These are phyloP conservation scores for Pilasporangium apinafurcum DNA, from an alignment of 352 stramenopile genomes.

Conservation along the genomic window DNA sequence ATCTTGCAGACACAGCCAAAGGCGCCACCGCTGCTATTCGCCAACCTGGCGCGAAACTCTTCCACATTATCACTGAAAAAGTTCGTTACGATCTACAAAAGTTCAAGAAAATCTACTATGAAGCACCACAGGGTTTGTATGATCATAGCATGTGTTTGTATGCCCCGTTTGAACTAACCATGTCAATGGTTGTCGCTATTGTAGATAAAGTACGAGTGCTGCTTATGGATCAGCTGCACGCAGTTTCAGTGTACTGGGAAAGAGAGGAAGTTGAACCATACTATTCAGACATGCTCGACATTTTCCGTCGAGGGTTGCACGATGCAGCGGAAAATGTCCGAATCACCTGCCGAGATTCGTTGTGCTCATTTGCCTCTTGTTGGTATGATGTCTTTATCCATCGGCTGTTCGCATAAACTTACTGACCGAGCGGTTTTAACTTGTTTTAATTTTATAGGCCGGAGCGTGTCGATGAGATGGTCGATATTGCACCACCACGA, in stretches of 20 bases:
- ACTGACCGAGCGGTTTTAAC: too few relatives aligned
- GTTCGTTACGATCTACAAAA: constrained; percentile 54
- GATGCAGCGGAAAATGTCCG: constrained; percentile 37
- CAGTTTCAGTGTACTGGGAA: constrained; percentile 48
- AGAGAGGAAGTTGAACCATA: constrained; percentile 34
- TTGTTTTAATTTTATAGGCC: constrained; percentile 17
- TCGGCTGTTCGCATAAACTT: too few relatives aligned
- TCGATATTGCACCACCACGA: constrained; percentile 29
- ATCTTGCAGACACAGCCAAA: constrained; percentile 47
- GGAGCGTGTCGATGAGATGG: constrained; percentile 39
- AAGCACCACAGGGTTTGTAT: constrained; percentile 30
- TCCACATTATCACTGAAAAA: constrained; percentile 45
- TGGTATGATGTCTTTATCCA: constrained; percentile 26
- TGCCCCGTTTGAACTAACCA: neutral
- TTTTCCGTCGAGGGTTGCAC: constrained; percentile 35
- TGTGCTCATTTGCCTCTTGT: constrained; percentile 31
- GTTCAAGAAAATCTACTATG: constrained; percentile 34
- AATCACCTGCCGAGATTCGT: constrained; percentile 31
- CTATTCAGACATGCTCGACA: constrained; percentile 43
- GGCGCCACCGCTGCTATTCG: constrained; percentile 42
- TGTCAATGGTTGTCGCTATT: too few relatives aligned
- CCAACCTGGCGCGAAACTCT: constrained; percentile 36
- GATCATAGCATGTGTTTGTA: neutral
- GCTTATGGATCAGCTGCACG: constrained; percentile 48
- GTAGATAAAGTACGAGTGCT: constrained; percentile 46